A percentile compares a stretch with the other conserved stretches of the same genome.
phyloP scores from a whole-genome alignment of 2,329 filamentous ascomycete genomes.

The Thielaviopsis ethacetica region DNA sequence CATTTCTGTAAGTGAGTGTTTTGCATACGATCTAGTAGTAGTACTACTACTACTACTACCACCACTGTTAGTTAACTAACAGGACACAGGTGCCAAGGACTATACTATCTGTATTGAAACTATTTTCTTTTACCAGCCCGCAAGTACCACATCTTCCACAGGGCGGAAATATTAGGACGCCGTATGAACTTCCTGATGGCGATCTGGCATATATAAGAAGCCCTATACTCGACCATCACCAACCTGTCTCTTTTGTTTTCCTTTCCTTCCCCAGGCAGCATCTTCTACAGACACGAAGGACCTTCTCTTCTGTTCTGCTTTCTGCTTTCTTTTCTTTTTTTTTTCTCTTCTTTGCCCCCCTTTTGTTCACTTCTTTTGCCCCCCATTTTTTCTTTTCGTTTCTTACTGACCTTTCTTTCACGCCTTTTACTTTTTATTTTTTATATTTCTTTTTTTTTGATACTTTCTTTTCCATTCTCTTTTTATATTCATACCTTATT shows the following conservation, averaged over 20 bases:
- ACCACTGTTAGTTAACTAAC: no score
- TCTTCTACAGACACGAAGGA: constrained; percentile 7
- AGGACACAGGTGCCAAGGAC: no score
- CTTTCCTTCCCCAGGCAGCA: constrained; percentile 8
- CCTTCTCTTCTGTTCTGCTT: constrained; percentile 5
- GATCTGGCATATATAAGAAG: neutral
- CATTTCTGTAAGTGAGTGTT: no score
- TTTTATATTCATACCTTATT: neutral
- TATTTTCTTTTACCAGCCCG: no score
- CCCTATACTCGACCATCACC: neutral
- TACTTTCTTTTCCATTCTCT: neutral
- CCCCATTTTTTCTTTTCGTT: constrained; percentile 1
- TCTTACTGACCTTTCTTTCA: neutral
- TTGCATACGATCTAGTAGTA: no score
- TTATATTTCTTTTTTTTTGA: neutral
- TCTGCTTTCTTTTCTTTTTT: neutral
- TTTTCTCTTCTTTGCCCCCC: neutral
- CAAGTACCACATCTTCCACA: neutral
- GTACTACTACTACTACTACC: no score
- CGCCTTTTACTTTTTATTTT: neutral
- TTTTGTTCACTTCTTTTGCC: neutral
- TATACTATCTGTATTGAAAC: no score
- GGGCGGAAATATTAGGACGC: neutral
- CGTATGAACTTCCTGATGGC: neutral
- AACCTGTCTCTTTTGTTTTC: neutral